Base-by-base conservation (phyloP, 495 filamentous ascomycete genomes). In the Thozetella sp. region DNA sequence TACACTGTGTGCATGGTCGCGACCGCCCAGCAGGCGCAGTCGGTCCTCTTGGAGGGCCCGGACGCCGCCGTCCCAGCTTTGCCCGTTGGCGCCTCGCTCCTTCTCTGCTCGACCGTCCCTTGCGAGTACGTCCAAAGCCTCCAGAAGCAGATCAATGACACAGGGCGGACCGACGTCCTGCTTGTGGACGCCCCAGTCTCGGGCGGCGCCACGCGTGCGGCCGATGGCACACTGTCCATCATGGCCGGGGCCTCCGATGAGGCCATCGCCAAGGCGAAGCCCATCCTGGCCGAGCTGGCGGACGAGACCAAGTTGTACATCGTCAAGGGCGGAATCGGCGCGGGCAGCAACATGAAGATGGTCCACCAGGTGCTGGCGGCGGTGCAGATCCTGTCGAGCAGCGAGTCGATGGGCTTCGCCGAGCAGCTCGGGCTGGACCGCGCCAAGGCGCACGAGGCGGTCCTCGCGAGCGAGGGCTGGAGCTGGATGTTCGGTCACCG, bases 291-390 rank as follows among this genome's bases (percentile, higher is more conserved):
- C 27, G 83, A 80, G 64, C 84, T 95, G 78, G 76, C 79, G 10
- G 76, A 83, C 58, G 66, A 75, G n/a, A 62, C 60, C 4, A 92
- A 91, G 68, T 71, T 93, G 26, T 93, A 92, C 63, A 79, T 90
- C 20, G 87, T 95, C 9, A 79, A 83, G 10, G 90, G 91, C 11
- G 90, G 88, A 2, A 76, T 93, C 53, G 90, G 90, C 3, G 86
- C 86, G 0, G 90, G 91, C n/a, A 91, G 88, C 63, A 93, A 93
- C 67, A 90, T 93, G 82, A 95, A 95, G 74, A 91, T 93, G 84
- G 86, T 90, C 53, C 91, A 93, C 72, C 91, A 95, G 70, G 86
- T 95, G 19, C 80, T 93, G 12, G 91, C 90, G 0, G 90, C 86
- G 0, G 87, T 89, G 56, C 86, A 93, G 59, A 93, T 95, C 63